Evolutionary conservation across 2,329 filamentous ascomycete species (phyloP).

Genomic region (Elsinoe fawcettii): DNA sequence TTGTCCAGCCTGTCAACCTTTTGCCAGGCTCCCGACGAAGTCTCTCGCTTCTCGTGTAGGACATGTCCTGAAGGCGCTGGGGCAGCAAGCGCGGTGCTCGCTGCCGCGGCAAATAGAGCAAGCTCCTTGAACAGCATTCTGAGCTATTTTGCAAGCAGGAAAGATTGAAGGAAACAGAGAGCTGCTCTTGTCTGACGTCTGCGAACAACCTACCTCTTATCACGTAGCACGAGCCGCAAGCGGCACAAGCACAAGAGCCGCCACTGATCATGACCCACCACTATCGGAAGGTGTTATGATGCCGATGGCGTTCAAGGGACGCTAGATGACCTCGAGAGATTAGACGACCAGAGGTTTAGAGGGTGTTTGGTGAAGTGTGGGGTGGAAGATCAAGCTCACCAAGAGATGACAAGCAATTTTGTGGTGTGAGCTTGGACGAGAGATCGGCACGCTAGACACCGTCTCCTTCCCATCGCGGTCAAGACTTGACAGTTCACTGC

Average conservation of each 20-base stretch:
- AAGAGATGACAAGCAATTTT: not conserved
- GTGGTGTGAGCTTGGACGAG: not conserved
- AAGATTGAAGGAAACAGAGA: not conserved
- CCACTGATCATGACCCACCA: not conserved
- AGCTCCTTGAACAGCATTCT: not conserved
- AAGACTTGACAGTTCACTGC: not conserved
- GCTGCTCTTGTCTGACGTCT: not conserved
- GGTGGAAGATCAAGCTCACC: slow-evolving; percentile 6
- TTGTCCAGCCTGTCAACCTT: slow-evolving; percentile 32
- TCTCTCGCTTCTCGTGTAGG: slow-evolving; percentile 36
- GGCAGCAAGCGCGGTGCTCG: not conserved
- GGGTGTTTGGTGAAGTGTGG: not conserved
- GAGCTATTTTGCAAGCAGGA: not conserved
- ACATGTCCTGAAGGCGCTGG: slow-evolving; percentile 29
- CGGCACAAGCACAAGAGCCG: not conserved
- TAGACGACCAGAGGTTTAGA: not conserved
- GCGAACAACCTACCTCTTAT: slow-evolving; percentile 6
- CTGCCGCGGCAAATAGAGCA: not conserved
- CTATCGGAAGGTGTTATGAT: not conserved
- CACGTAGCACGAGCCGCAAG: not conserved
- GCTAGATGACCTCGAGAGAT: not conserved
- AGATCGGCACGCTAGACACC: not conserved
- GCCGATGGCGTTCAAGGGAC: not conserved
- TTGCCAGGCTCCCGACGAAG: slow-evolving; percentile 28
- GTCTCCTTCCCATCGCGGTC: slow-evolving; percentile 8